Percentiles rank a stretch among this genome's conserved stretches.
Conservation (phyloP, 192 early-diverging fungal genomes). For the Backusella macrospora region DNA sequence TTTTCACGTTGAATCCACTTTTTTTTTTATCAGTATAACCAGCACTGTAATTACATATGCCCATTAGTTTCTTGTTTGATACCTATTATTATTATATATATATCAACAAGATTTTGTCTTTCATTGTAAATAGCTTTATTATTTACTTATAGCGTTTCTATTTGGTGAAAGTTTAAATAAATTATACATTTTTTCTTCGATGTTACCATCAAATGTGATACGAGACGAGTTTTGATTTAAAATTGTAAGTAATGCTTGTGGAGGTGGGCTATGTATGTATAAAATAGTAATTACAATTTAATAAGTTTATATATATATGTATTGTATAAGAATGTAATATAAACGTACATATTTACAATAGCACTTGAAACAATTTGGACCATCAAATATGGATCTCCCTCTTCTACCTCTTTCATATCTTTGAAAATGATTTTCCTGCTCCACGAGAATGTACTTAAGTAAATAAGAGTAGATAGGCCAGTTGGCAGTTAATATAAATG, state of each 20-base stretch:
- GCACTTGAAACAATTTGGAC: slow-evolving; percentile 77
- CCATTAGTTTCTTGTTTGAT: slow-evolving; percentile 30
- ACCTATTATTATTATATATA: not conserved
- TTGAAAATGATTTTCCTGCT: slow-evolving; percentile 26
- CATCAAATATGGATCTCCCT: slow-evolving; percentile 70
- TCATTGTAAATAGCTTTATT: not conserved
- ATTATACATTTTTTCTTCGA: slow-evolving; percentile 71
- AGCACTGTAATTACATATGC: slow-evolving; percentile 25
- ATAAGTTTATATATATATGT: not conserved
- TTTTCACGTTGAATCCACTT: slow-evolving; percentile 34
- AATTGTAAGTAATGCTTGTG: slow-evolving; percentile 63
- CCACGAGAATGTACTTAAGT: slow-evolving; percentile 34
- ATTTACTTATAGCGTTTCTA: slow-evolving; percentile 23
- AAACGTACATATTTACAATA: slow-evolving; percentile 65
- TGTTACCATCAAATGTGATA: slow-evolving; percentile 54
- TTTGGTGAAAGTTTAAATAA: slow-evolving; percentile 53
- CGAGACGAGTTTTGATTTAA: slow-evolving; percentile 61
- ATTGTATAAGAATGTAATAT: not conserved
- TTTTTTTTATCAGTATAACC: slow-evolving; percentile 28
- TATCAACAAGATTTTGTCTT: not conserved
- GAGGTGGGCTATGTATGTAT: slow-evolving; percentile 55
- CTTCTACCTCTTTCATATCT: slow-evolving; percentile 29
- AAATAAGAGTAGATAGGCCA: not conserved
- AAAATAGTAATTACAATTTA: not conserved
- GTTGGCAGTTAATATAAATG: not conserved